Evolutionary conservation across 2,329 filamentous ascomycete genomes (phyloP).

Genomic region (Acrodontium crateriforme): DNA sequence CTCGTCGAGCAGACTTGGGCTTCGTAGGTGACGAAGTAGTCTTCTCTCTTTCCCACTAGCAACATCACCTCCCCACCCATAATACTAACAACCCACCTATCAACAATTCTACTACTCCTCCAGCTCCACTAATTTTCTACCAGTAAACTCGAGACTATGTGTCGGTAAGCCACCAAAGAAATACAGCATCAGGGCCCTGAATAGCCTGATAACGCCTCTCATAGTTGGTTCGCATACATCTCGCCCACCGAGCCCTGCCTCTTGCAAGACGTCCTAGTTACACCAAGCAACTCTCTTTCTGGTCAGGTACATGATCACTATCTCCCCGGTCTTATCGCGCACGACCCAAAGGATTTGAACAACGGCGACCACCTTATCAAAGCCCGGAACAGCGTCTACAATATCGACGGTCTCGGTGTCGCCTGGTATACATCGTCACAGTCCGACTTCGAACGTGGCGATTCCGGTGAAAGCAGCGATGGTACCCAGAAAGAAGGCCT

Average conservation of each 20-base stretch:
- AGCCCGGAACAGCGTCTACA: slow-evolving; percentile 38
- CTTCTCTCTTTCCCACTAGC: no score
- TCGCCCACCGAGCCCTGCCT: slow-evolving; percentile 39
- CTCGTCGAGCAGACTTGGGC: no score
- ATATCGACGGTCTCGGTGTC: slow-evolving; percentile 43
- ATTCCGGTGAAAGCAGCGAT: slow-evolving; percentile 14
- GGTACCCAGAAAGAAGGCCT: slow-evolving; percentile 20
- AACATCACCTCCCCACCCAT: no score
- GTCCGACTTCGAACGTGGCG: slow-evolving; percentile 26
- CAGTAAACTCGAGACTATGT: no score
- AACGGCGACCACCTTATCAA: slow-evolving; percentile 31
- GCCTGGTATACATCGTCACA: slow-evolving; percentile 38
- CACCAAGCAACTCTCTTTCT: slow-evolving; percentile 28
- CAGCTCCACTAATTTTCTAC: no score
- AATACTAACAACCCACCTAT: no score
- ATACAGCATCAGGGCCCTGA: slow-evolving; percentile 18
- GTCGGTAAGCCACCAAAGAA: slow-evolving; percentile 14
- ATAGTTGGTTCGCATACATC: slow-evolving; percentile 43
- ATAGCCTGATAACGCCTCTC: background rate
- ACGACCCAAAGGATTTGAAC: slow-evolving; percentile 29
- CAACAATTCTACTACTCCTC: no score
- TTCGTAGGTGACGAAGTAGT: no score
- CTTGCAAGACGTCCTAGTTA: slow-evolving; percentile 41
- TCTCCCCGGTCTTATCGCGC: slow-evolving; percentile 38
- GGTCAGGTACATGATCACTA: slow-evolving; percentile 40